phyloP scores from a whole-genome alignment of 805 yeast genomes.

The Candida koratica region DNA sequence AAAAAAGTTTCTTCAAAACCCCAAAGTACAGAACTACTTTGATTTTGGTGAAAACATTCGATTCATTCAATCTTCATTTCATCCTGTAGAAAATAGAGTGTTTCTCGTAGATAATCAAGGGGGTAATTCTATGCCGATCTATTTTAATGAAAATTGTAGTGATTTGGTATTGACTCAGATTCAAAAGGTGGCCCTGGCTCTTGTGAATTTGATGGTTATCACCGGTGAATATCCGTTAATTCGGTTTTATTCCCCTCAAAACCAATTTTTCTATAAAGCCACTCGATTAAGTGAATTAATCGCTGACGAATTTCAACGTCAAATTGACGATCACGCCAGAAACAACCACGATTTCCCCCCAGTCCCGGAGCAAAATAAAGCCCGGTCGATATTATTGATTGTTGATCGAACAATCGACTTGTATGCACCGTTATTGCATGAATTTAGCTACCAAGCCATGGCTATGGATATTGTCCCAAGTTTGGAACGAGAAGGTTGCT shows the following conservation, averaged over 20 bases:
- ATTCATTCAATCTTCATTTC: slow-evolving; percentile 38
- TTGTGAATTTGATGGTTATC: slow-evolving; percentile 68
- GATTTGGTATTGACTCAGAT: slow-evolving; percentile 60
- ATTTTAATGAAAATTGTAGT: slow-evolving; percentile 61
- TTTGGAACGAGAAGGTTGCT: slow-evolving; percentile 41
- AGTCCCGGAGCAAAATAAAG: slow-evolving; percentile 47
- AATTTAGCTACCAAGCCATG: slow-evolving; percentile 88
- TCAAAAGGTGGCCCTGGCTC: slow-evolving; percentile 53
- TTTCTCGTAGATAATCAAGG: slow-evolving; percentile 59
- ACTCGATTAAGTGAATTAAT: slow-evolving; percentile 61
- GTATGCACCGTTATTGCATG: slow-evolving; percentile 81
- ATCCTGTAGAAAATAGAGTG: slow-evolving; percentile 65
- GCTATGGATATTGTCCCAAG: slow-evolving; percentile 65
- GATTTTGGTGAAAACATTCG: slow-evolving; percentile 26
- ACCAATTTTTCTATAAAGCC: slow-evolving; percentile 47
- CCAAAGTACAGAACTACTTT: slow-evolving; percentile 29
- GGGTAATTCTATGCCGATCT: slow-evolving; percentile 62
- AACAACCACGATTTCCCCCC: slow-evolving; percentile 61
- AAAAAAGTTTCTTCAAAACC: slow-evolving; percentile 26
- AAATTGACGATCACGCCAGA: slow-evolving; percentile 73
- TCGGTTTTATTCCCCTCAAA: slow-evolving; percentile 59
- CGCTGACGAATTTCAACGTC: slow-evolving; percentile 67
- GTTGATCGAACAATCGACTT: slow-evolving; percentile 83
- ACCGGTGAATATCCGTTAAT: slow-evolving; percentile 88
- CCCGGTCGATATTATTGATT: slow-evolving; percentile 69